A percentile compares a stretch with the other conserved stretches of the same genome.
Evolutionary conservation across 2,329 filamentous ascomycete species (phyloP).

Genomic region (Hypoxylon sp.): DNA sequence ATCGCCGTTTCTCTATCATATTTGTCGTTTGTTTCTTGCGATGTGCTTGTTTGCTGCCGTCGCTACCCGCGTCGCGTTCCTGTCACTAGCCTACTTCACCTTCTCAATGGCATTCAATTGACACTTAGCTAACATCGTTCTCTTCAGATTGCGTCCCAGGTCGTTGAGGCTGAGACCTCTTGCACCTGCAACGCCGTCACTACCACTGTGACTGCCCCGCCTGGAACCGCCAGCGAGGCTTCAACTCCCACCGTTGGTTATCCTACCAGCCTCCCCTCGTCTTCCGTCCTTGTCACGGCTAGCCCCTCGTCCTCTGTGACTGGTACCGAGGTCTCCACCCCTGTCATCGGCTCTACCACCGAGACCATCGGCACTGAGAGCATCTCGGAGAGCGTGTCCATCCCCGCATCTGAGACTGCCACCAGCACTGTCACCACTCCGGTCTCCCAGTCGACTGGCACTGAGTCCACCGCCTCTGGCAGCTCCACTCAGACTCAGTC

Average conservation of each 20-base stretch:
- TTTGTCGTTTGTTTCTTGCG: background rate
- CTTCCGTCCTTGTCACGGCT: conserved; percentile 17
- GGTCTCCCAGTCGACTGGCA: conserved; percentile 12
- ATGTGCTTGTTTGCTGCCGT: background rate
- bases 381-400: background rate
- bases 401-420: conserved; percentile 9
- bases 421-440: conserved; percentile 15
- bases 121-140: conserved; percentile 9
- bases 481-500: conserved; percentile 19
- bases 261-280: conserved; percentile 8
- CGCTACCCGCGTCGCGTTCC: background rate
- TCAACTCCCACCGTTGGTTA: conserved; percentile 8
- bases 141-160: conserved; percentile 29
- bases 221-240: conserved; percentile 27
- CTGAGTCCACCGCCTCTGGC: conserved; percentile 2
- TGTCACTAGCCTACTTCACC: background rate
- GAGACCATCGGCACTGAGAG: conserved; percentile 1
- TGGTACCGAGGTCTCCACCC: conserved; percentile 8
- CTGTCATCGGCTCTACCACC: conserved; percentile 7
- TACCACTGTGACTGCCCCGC: conserved; percentile 24
- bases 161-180: conserved; percentile 32
- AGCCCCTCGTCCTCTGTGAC: conserved; percentile 14
- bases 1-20: background rate
- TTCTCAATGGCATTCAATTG: too few relatives aligned
- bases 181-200: conserved; percentile 38